Base-by-base conservation (phyloP, 352 stramenopile species). In the Phytophthora palmivora region DNA sequence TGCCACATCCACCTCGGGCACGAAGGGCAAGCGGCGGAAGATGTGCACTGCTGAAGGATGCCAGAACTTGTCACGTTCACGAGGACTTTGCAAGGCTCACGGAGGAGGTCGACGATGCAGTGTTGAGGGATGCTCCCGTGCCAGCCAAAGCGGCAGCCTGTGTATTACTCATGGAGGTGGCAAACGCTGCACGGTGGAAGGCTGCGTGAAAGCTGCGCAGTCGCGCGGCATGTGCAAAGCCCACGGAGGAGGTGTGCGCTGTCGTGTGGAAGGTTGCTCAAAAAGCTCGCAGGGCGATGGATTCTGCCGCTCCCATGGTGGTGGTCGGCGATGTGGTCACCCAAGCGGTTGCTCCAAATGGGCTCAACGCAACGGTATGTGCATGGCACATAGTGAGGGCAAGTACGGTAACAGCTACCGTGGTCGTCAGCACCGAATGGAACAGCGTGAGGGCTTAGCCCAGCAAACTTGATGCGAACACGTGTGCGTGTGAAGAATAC, bases 211-310 rank as follows among this genome's bases (percentile, higher is more conserved):
- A 58, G 84, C 86, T 19, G 86, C 86, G 9, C 86, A 94, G 44
- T 91, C 80, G 12, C 78, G 84, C 16, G 86, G 86, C 7, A 93
- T 93, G 86, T 94, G 86, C 68, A 94, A 94, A 59, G 86, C 86
- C 8, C 86, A 94, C 46, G 86, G 86, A 15, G 86, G 86, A 37
- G 86, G 86, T 24, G 84, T 92, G 22, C 86, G 86, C n/a, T 94
- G 86, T 57, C 84, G 82, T 44, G 75, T 91, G n/a, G 82, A 91
- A n/a, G 86, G 79, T 16, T 94, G 86, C 62, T 70, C 76, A 8
- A 94, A 94, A 67, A 92, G 83, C 61, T 92, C 82, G 4, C 86
- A 94, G 47, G 84, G 86, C 24, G 86, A 91, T 48, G 86, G 86
- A n/a, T 94, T 90, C 54, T 94, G 86, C 51, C 86, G 86, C 12